phyloP scores from a whole-genome alignment of 1,139 yeast species.

The Taiozyma sp. region DNA sequence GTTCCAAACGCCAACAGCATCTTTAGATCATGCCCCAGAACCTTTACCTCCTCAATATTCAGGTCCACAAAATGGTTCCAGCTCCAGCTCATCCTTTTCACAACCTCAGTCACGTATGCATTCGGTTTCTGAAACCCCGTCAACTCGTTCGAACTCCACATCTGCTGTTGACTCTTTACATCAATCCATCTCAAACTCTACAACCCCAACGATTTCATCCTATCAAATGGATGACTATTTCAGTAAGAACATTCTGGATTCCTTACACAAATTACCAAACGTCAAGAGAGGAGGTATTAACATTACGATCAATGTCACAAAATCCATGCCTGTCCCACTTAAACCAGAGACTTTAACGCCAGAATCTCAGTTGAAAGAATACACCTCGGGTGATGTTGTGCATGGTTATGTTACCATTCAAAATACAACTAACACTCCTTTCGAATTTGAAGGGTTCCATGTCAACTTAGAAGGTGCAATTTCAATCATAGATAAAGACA shows the following conservation, averaged over 20 bases:
- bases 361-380: slow-evolving; percentile 40
- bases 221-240: slow-evolving; percentile 1
- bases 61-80: neutral
- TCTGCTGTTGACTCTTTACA: neutral
- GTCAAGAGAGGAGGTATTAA: slow-evolving; percentile 24
- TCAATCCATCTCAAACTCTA: neutral
- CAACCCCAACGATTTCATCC: neutral
- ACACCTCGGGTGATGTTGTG: slow-evolving; percentile 51
- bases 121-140: neutral
- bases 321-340: slow-evolving; percentile 27
- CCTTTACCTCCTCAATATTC: slow-evolving; percentile 12
- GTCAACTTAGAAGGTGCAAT: slow-evolving; percentile 52
- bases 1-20: slow-evolving; percentile 31
- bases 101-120: neutral
- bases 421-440: slow-evolving; percentile 35
- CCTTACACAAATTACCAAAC: slow-evolving; percentile 13
- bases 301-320: slow-evolving; percentile 31
- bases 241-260: slow-evolving; percentile 11
- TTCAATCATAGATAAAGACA: slow-evolving; percentile 27
- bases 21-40: neutral
- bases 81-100: neutral
- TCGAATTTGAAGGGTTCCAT: slow-evolving; percentile 53
- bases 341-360: slow-evolving; percentile 9
- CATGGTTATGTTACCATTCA: slow-evolving; percentile 47
- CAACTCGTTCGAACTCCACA: neutral